phyloP scores from a whole-genome alignment of 129 eudicot species.

The Cynara cardunculus region DNA sequence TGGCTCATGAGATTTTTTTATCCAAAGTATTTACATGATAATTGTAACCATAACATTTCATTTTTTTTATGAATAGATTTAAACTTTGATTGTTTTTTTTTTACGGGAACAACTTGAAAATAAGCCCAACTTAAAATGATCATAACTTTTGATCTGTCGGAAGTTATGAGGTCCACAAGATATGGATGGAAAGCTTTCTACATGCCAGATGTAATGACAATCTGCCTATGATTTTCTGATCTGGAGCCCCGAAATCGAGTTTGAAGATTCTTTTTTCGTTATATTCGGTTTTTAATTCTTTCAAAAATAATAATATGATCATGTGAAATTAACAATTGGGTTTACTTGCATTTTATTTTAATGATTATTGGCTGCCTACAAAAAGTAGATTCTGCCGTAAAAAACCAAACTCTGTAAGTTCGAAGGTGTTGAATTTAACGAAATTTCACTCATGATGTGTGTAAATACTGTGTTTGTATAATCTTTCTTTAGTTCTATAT shows the following conservation, averaged over 20 bases:
- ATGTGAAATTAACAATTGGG: neutral
- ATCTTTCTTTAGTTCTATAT: neutral
- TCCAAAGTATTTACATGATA: neutral
- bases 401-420: neutral
- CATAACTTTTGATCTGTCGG: no score
- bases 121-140: neutral
- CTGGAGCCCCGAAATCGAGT: neutral
- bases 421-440: neutral
- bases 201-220: neutral
- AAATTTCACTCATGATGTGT: neutral
- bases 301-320: neutral
- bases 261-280: neutral
- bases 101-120: neutral
- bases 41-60: neutral
- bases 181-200: neutral
- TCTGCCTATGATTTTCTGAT: neutral
- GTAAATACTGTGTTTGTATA: neutral
- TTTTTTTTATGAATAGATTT: no score
- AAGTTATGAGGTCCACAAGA: neutral
- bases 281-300: neutral
- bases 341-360: neutral
- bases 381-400: neutral
- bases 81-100: neutral
- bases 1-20: no score
- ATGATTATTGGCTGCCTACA: neutral